Evolutionary conservation across 495 filamentous ascomycete species (phyloP).

Genomic region (Penicillium cataractarum): DNA sequence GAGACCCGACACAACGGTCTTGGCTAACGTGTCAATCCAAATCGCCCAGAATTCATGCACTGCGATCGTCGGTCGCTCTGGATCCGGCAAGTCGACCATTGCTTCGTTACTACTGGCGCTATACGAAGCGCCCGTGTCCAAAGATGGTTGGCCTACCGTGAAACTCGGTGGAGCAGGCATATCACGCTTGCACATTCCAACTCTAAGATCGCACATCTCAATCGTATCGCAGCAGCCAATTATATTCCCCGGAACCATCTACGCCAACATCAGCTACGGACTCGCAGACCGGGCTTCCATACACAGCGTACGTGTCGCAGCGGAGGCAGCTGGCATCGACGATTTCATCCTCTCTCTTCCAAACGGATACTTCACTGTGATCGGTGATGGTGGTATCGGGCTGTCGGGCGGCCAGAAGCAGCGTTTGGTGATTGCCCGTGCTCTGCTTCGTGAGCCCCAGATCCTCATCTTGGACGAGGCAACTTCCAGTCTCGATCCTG

Average conservation of each 20-base stretch:
- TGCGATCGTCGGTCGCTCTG: constrained; percentile 81
- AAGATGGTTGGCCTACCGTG: constrained; percentile 38
- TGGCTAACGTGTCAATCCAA: constrained; percentile 62
- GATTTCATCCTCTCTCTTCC: constrained; percentile 78
- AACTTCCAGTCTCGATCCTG: constrained; percentile 76
- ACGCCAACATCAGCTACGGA: constrained; percentile 82
- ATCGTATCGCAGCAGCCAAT: constrained; percentile 78
- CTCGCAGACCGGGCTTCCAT: constrained; percentile 42
- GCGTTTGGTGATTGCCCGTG: constrained; percentile 79
- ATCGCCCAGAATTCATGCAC: constrained; percentile 64
- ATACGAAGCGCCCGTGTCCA: constrained; percentile 50
- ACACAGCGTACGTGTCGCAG: constrained; percentile 58
- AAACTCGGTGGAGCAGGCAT: constrained; percentile 61
- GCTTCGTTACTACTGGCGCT: constrained; percentile 72
- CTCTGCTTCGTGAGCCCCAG: constrained; percentile 68
- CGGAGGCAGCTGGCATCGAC: constrained; percentile 72
- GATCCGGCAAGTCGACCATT: constrained; percentile 89
- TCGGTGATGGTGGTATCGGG: constrained; percentile 76
- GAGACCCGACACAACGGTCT: constrained; percentile 52
- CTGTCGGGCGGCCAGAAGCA: constrained; percentile 88
- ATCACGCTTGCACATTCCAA: constrained; percentile 56
- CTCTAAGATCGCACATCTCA: constrained; percentile 68
- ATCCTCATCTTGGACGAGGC: constrained; percentile 87
- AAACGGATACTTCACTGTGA: constrained; percentile 69
- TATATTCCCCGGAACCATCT: constrained; percentile 75